Base-by-base conservation (phyloP, 257 asterid genomes). In the Solanum pennellii region DNA sequence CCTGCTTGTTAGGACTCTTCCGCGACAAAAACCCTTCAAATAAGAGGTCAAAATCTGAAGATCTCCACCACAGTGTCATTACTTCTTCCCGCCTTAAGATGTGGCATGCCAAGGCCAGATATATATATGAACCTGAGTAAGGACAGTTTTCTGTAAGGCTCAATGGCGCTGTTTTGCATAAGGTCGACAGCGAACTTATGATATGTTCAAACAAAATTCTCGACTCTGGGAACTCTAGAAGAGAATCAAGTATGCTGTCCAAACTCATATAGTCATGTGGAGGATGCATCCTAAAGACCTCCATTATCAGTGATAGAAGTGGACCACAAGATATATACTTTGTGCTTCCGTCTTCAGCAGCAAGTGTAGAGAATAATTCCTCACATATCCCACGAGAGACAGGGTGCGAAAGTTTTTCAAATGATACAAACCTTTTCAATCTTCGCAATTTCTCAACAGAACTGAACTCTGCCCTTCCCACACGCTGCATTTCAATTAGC, bases 1-100 rank as follows among this genome's bases (percentile, higher is more conserved):
- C 99, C 83, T 94, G 97, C 88, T 94, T 95, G 90, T 93, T 95
- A 27, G 98, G 98, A 89, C 87, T 90, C 93, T 94, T 96, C 90
- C 95, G 91, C 5, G 98, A 94, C 89, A 96, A 94, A 76, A 96
- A 93, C 35, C 99, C 98, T 89, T 96, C 99, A 89, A 96, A 94
- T 88, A 92, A 85, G 83, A 91, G 88, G 82, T 96, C 98, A 88
- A 96, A 96, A 89, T 96, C 92, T 8, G 94, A 83, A 56, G 97
- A 96, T 82, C 87, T 93, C 98, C 98, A 95, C 98, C 98, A 96
- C 21, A 93, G 91, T 62, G 92, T 90, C 98, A 96, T 96, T 88
- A 96, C 83, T 83, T 95, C 95, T 86, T 96, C 96, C 86, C 98
- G 93, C 90, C 98, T 91, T 77, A 96, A 88, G 69, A 96, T 91